These are phyloP conservation scores for Colletotrichum paranaense DNA, from an alignment of 2,329 filamentous ascomycete species.

Conservation along the genomic window DNA sequence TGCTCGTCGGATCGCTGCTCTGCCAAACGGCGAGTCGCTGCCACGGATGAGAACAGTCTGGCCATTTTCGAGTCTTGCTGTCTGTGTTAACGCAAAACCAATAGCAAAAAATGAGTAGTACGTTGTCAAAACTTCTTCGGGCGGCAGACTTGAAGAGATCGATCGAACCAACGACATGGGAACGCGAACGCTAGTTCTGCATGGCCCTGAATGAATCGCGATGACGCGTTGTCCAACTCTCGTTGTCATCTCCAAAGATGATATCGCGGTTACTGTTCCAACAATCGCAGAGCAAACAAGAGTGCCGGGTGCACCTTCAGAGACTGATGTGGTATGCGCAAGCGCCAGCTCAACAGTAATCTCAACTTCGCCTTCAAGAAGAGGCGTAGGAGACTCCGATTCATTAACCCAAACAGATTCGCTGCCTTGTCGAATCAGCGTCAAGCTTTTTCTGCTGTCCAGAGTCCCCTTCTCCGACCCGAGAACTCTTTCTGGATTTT, in stretches of 20 bases:
- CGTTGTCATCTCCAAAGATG: neutral
- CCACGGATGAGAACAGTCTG: conserved; percentile 49
- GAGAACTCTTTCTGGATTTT: neutral
- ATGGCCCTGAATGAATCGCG: neutral
- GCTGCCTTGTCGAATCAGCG: neutral
- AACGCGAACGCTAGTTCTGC: neutral
- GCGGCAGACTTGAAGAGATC: neutral
- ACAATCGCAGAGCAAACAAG: too few relatives aligned
- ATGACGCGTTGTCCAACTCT: neutral
- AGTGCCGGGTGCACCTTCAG: too few relatives aligned
- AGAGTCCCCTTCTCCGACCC: neutral
- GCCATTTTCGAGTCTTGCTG: conserved; percentile 42
- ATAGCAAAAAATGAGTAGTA: neutral
- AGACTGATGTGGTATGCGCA: neutral
- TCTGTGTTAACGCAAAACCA: conserved; percentile 40
- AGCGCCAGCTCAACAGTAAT: neutral
- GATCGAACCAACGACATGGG: neutral
- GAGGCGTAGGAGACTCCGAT: neutral
- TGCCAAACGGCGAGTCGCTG: conserved; percentile 48
- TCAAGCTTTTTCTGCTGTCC: too few relatives aligned
- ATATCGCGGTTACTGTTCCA: neutral
- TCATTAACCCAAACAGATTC: neutral
- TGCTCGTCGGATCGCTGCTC: conserved; percentile 46
- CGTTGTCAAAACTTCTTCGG: neutral
- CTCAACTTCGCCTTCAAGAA: neutral